These are phyloP conservation scores for Carex pumila DNA, from an alignment of 176 grass and related monocot genomes.

Conservation along the genomic window DNA sequence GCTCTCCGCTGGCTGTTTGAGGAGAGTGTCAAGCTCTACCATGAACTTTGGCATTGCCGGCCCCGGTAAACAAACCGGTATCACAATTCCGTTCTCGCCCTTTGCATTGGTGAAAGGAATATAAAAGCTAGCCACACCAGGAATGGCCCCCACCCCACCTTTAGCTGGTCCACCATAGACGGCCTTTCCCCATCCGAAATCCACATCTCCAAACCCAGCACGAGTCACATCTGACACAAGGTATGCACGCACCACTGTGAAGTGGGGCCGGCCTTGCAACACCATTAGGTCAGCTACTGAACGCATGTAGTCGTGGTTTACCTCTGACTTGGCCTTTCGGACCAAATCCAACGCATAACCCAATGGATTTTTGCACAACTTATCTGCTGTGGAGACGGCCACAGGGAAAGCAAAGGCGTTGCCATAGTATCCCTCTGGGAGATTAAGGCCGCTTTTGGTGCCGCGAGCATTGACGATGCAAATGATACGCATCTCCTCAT, in stretches of 20 bases:
- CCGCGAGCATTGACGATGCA: constrained; percentile 62
- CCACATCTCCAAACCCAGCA: constrained; percentile 57
- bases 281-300: constrained; percentile 67
- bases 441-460: constrained; percentile 14
- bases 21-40: too few species aligned
- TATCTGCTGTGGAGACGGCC: constrained; percentile 36
- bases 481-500: constrained; percentile 77
- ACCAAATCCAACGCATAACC: constrained; percentile 56
- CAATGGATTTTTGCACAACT: constrained; percentile 36
- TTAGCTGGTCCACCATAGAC: constrained; percentile 59
- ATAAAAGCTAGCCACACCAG: too few species aligned
- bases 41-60: too few species aligned
- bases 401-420: constrained; percentile 74
- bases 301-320: constrained; percentile 51
- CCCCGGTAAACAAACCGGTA: too few species aligned
- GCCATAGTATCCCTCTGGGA: constrained; percentile 71
- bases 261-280: constrained; percentile 46
- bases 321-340: constrained; percentile 52
- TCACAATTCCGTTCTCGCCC: too few species aligned
- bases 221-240: constrained; percentile 52
- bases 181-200: constrained; percentile 84
- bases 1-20: too few species aligned
- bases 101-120: too few species aligned
- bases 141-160: background rate
- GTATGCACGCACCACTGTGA: constrained; percentile 65